Percentiles rank a stretch among this genome's conserved stretches.
phyloP scores from a whole-genome alignment of 2,329 filamentous ascomycete species.

The Coccinonectria pachysandricola region DNA sequence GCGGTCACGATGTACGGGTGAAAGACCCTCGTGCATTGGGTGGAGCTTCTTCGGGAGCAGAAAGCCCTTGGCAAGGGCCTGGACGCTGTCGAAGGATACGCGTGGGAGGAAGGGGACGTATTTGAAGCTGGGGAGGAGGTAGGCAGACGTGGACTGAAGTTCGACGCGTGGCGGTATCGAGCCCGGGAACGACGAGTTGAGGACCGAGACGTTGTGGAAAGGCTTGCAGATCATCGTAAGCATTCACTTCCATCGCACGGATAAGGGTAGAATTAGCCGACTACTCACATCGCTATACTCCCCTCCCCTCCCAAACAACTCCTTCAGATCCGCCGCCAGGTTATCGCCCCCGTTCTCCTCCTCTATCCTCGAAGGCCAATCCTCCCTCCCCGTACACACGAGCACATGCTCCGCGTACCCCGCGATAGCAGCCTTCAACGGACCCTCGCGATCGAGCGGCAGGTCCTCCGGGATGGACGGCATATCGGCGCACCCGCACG shows the following conservation, averaged over 20 bases:
- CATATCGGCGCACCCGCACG: slow-evolving; percentile 62
- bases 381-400: slow-evolving; percentile 66
- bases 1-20: slow-evolving; percentile 45
- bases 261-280: no score
- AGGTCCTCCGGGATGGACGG: slow-evolving; percentile 55
- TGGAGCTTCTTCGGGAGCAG: slow-evolving; percentile 55
- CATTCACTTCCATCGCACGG: no score
- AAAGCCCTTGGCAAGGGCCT: slow-evolving; percentile 53
- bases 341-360: slow-evolving; percentile 61
- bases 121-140: slow-evolving; percentile 75
- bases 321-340: slow-evolving; percentile 62
- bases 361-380: slow-evolving; percentile 80
- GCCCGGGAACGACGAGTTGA: slow-evolving; percentile 65
- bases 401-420: slow-evolving; percentile 74
- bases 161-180: slow-evolving; percentile 33
- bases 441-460: slow-evolving; percentile 61
- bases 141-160: slow-evolving; percentile 51
- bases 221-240: no score
- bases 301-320: slow-evolving; percentile 55
- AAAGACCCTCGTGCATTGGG: slow-evolving; percentile 47
- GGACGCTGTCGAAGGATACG: slow-evolving; percentile 43
- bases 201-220: slow-evolving; percentile 69
- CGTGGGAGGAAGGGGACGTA: slow-evolving; percentile 64
- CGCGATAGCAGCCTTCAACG: slow-evolving; percentile 67
- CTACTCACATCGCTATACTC: slow-evolving; percentile 55